Percentiles rank a stretch among this genome's conserved stretches.
These are phyloP conservation scores for Anthracocystis panici-leucophaei DNA, from an alignment of 1,284 basidiomycete species.

Conservation along the genomic window DNA sequence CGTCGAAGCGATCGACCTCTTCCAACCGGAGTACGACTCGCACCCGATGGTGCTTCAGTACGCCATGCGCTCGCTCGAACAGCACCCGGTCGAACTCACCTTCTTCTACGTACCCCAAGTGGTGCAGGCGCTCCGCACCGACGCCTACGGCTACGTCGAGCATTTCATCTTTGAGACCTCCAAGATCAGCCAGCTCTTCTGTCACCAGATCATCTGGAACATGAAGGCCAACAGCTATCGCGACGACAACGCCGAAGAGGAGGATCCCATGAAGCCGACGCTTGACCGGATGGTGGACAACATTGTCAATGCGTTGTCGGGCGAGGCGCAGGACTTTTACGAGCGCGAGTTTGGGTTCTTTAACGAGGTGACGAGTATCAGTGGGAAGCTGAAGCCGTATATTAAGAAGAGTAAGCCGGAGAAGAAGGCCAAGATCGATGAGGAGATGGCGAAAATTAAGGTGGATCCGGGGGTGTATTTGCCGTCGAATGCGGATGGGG, in stretches of 20 bases:
- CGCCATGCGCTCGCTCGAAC: conserved; percentile 92
- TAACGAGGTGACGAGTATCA: conserved; percentile 95
- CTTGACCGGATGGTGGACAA: conserved; percentile 87
- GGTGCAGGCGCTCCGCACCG: conserved; percentile 90
- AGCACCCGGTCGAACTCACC: conserved; percentile 92
- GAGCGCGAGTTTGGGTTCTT: conserved; percentile 97
- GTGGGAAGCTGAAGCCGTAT: conserved; percentile 94
- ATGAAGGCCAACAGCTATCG: conserved; percentile 99
- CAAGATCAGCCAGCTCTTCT: conserved; percentile 97
- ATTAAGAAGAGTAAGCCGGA: conserved; percentile 96
- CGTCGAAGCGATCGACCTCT: conserved; percentile 71
- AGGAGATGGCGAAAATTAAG: conserved; percentile 96
- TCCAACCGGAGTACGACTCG: conserved; percentile 72
- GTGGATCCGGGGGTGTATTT: conserved; percentile 95
- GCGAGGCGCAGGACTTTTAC: conserved; percentile 91
- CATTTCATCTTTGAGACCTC: conserved; percentile 97
- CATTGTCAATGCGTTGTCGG: conserved; percentile 87
- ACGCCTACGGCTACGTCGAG: conserved; percentile 84
- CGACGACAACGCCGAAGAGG: conserved; percentile 79
- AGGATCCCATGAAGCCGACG: conserved; percentile 93
- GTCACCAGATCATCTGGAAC: conserved; percentile 99
- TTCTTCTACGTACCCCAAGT: conserved; percentile 99
- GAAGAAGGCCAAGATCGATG: conserved; percentile 99
- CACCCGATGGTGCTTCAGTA: conserved; percentile 93
- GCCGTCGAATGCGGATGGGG: conserved; percentile 96